Evolutionary conservation across 164 flowering plant species (phyloP).

Genomic region (Tetracentron sinense): DNA sequence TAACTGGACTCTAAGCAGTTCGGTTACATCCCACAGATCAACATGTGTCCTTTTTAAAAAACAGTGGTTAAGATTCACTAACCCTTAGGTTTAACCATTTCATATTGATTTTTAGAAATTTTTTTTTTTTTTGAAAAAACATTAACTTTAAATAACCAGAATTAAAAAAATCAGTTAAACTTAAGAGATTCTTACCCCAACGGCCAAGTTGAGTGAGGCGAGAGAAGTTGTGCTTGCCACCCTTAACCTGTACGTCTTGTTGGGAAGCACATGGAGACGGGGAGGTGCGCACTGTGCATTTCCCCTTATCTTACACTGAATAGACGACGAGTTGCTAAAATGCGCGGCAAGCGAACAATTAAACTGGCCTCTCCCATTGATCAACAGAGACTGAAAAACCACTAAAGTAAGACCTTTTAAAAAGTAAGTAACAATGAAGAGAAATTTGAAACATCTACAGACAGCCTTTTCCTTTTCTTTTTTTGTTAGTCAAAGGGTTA

Average conservation of each 20-base stretch:
- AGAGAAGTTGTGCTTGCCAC: conserved; percentile 80
- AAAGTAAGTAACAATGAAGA: too few species aligned
- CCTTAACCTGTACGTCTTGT: conserved; percentile 75
- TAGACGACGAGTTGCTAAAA: conserved; percentile 27
- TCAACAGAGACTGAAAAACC: conserved; percentile 46
- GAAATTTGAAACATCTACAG: neutral
- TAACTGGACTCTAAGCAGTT: too few species aligned
- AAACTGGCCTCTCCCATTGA: conserved; percentile 83
- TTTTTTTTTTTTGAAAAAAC: too few species aligned
- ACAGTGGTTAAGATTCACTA: too few species aligned
- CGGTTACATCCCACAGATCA: too few species aligned
- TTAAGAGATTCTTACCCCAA: conserved; percentile 46
- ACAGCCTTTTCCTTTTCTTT: too few species aligned
- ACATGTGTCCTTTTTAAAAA: too few species aligned
- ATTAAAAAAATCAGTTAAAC: too few species aligned
- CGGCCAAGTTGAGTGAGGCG: conserved; percentile 71
- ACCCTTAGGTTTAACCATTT: too few species aligned
- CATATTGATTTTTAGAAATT: too few species aligned
- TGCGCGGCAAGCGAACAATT: conserved; percentile 72
- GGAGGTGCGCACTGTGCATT: conserved; percentile 59
- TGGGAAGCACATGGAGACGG: conserved; percentile 52
- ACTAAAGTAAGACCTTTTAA: neutral
- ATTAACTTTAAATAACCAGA: too few species aligned
- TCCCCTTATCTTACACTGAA: conserved; percentile 38
- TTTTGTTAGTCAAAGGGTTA: too few species aligned